Evolutionary conservation across 2,329 filamentous ascomycete species (phyloP).

Genomic region (Alternaria hordeiaustralica): DNA sequence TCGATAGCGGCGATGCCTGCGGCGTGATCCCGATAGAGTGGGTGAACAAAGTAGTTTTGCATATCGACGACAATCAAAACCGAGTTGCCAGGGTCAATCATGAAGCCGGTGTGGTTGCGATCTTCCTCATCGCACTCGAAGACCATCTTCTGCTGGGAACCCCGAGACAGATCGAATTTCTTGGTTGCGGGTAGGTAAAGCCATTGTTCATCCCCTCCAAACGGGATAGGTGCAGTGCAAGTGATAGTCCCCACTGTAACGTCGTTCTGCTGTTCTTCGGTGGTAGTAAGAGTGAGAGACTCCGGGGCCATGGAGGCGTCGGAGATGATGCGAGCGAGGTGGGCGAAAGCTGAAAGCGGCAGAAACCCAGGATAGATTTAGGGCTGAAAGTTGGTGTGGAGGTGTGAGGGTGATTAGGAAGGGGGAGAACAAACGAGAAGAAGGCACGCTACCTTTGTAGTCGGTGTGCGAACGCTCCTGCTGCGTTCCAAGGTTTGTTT

Average conservation of each 20-base stretch:
- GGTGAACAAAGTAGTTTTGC: constrained; percentile 53
- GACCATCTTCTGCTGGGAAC: constrained; percentile 45
- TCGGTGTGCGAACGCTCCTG: not conserved
- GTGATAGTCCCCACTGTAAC: constrained; percentile 39
- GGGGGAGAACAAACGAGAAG: not conserved
- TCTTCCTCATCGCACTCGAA: constrained; percentile 51
- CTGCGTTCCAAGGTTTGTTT: constrained; percentile 21
- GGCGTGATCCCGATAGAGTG: constrained; percentile 37
- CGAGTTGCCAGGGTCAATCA: constrained; percentile 50
- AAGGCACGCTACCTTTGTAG: constrained; percentile 18
- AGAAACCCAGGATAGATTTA: not conserved
- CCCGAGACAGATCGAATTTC: constrained; percentile 52
- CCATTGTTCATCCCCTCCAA: constrained; percentile 52
- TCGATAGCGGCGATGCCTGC: constrained; percentile 42
- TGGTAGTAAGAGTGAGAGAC: constrained; percentile 18
- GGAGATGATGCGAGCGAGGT: not conserved
- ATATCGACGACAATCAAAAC: constrained; percentile 52
- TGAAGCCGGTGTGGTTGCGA: constrained; percentile 48
- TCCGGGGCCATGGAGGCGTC: constrained; percentile 23
- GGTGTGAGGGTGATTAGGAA: not conserved
- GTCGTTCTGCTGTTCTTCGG: constrained; percentile 22
- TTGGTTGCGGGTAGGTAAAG: constrained; percentile 50
- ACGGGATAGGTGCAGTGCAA: constrained; percentile 50
- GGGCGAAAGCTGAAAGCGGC: not conserved
- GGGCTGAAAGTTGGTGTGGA: not conserved